phyloP scores from a whole-genome alignment of 192 early-diverging fungal species.

The Borealophlyctis nickersoniae region DNA sequence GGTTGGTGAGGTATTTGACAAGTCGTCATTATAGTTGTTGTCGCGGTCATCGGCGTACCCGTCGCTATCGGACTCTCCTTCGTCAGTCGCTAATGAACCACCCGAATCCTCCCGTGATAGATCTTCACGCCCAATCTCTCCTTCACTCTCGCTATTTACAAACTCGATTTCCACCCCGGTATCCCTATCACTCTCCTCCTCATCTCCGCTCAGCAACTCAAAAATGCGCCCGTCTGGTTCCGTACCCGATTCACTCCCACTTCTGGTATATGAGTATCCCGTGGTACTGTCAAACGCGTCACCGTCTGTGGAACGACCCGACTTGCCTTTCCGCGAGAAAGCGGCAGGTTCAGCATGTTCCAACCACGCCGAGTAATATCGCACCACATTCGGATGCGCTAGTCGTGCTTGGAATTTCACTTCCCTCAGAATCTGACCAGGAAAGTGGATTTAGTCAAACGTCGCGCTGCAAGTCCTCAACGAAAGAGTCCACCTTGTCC shows the following conservation, averaged over 20 bases:
- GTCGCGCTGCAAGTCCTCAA: slow-evolving; percentile 19
- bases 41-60: neutral
- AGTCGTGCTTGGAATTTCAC: slow-evolving; percentile 84
- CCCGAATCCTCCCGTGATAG: neutral
- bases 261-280: too few species aligned
- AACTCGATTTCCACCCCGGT: neutral
- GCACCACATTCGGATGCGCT: slow-evolving; percentile 86
- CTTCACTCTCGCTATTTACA: neutral
- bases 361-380: slow-evolving; percentile 92
- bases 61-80: slow-evolving; percentile 27
- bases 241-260: too few species aligned
- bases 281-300: too few species aligned
- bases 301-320: too few species aligned
- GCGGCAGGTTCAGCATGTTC: slow-evolving; percentile 48
- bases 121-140: neutral
- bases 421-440: slow-evolving; percentile 85
- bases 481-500: slow-evolving; percentile 7
- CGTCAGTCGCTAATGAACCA: too few species aligned
- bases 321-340: too few species aligned
- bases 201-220: slow-evolving; percentile 27
- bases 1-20: neutral
- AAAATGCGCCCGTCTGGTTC: too few species aligned
- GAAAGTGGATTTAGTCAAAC: too few species aligned
- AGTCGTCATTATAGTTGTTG: neutral
- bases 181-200: slow-evolving; percentile 2